Conservation (phyloP, 345 rosid species). For the Salix brachista region DNA sequence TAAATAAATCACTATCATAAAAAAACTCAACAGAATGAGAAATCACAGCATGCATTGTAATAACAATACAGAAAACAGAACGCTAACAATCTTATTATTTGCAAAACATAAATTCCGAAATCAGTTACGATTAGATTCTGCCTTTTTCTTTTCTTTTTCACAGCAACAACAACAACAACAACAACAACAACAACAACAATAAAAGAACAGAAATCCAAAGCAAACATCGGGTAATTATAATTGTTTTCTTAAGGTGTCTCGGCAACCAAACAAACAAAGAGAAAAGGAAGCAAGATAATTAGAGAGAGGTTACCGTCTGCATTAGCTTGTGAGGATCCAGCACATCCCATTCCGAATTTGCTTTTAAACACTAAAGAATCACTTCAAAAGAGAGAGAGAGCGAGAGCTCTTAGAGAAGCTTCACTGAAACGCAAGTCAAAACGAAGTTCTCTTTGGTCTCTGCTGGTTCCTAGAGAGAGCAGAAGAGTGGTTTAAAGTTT, state of each 20-base stretch:
- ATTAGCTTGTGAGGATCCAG: constrained; percentile 66
- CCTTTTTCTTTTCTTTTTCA: not conserved
- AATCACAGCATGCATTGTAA: not conserved
- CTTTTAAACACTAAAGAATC: not conserved
- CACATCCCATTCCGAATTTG: constrained; percentile 56
- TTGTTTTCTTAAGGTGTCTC: not conserved
- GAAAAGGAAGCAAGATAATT: not conserved
- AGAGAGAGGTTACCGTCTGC: constrained; percentile 43
- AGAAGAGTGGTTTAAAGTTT: not conserved
- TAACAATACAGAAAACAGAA: not conserved
- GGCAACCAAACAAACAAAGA: not conserved
- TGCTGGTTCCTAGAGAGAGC: not conserved
- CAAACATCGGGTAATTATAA: not conserved
- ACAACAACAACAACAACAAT: not conserved
- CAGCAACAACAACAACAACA: not conserved
- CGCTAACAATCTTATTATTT: not conserved
- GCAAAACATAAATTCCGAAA: not conserved
- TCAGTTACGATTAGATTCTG: not conserved
- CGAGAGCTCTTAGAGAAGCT: not conserved
- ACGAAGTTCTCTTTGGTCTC: constrained; percentile 9
- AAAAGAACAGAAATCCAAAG: not conserved
- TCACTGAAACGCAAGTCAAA: constrained; percentile 34
- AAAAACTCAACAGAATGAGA: not conserved
- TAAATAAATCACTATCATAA: not conserved
- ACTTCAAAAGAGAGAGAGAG: not conserved